Percentiles rank a stretch among this genome's conserved stretches.
phyloP scores from a whole-genome alignment of 352 stramenopile genomes.

The Elongisporangium prolatum region DNA sequence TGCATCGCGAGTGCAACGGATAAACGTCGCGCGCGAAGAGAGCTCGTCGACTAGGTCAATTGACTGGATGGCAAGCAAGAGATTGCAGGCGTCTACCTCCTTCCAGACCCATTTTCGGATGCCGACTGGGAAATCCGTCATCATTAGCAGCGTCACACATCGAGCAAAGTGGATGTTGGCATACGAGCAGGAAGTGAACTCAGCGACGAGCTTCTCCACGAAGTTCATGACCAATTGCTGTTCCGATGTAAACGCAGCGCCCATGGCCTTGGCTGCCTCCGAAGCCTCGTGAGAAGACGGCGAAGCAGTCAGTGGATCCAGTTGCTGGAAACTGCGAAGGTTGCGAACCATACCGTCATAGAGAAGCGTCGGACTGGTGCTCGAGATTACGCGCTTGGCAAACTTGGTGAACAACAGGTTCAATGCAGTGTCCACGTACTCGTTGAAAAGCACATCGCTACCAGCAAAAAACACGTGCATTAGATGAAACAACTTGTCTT shows the following conservation, averaged over 20 bases:
- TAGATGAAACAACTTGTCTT: conserved; percentile 76
- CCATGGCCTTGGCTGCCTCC: conserved; percentile 8
- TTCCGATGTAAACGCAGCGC: conserved; percentile 33
- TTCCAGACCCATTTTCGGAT: conserved; percentile 69
- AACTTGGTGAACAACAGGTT: conserved; percentile 44
- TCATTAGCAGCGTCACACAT: conserved; percentile 56
- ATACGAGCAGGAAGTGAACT: conserved; percentile 69
- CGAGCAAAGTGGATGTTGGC: conserved; percentile 60
- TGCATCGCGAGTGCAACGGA: conserved; percentile 23
- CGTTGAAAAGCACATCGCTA: conserved; percentile 66
- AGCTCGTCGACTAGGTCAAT: conserved; percentile 21
- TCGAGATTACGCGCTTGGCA: conserved; percentile 22
- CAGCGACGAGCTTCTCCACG: conserved; percentile 53
- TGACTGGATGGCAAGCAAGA: conserved; percentile 44
- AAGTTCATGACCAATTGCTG: conserved; percentile 61
- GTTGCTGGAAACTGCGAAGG: conserved; percentile 38
- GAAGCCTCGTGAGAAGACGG: neutral
- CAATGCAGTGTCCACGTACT: conserved; percentile 51
- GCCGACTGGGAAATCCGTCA: conserved; percentile 47
- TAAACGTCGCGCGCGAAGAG: conserved; percentile 17
- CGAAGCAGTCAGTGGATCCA: conserved; percentile 18
- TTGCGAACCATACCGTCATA: conserved; percentile 49
- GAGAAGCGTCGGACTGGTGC: conserved; percentile 11
- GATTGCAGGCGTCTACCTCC: conserved; percentile 43
- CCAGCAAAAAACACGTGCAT: conserved; percentile 71